Evolutionary conservation across 441 rosid genomes (phyloP).

Genomic region (Hypseocharis bilobata): DNA sequence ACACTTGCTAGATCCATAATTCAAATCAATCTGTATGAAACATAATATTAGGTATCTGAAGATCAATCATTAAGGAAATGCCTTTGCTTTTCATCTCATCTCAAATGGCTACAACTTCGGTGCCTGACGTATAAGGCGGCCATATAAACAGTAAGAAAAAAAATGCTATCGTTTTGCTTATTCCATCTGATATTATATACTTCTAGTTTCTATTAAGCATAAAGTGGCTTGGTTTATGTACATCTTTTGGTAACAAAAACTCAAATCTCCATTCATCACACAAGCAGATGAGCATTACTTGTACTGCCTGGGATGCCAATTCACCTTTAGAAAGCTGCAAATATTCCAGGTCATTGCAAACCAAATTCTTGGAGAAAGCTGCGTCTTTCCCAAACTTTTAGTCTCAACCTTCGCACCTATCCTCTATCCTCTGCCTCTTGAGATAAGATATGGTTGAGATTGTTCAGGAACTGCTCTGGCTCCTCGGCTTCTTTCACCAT

Average conservation of each 20-base stretch:
- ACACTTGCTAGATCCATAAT: no score
- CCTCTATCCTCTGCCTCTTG: conserved; percentile 24
- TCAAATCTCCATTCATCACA: conserved; percentile 25
- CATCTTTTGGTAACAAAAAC: conserved; percentile 21
- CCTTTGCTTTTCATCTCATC: conserved; percentile 7
- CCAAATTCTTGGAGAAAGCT: conserved; percentile 2
- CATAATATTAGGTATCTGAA: background rate
- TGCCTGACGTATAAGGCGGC: conserved; percentile 7
- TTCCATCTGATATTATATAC: conserved; percentile 26
- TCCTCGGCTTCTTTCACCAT: conserved; percentile 37
- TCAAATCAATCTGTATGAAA: no score
- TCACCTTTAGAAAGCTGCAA: conserved; percentile 19
- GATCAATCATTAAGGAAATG: background rate
- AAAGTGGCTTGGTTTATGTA: conserved; percentile 30
- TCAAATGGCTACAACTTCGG: conserved; percentile 18
- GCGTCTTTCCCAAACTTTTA: background rate
- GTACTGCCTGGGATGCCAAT: conserved; percentile 35
- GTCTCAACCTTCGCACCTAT: conserved; percentile 11
- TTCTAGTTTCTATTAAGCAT: conserved; percentile 22
- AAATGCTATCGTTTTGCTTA: conserved; percentile 15
- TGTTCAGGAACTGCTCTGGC: conserved; percentile 32
- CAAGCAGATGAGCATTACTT: conserved; percentile 28
- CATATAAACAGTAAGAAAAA: background rate
- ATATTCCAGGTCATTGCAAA: background rate
- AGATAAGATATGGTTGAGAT: conserved; percentile 26